Evolutionary conservation across 1,139 yeast species (phyloP).

Genomic region (Candida buenavistaensis): DNA sequence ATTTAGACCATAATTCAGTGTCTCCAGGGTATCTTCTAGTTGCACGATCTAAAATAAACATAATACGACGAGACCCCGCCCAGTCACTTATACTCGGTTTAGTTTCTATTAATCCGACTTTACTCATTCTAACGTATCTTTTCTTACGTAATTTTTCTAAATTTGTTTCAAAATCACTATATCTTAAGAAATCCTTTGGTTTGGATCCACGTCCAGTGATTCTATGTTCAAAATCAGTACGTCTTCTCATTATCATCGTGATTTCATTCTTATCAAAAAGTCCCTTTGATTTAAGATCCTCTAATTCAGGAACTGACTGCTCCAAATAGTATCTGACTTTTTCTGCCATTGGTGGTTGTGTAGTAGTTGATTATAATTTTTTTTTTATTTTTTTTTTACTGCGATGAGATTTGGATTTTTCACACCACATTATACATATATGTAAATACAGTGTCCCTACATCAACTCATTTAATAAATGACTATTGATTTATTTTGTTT

Average conservation of each 20-base stretch:
- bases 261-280: constrained; percentile 80
- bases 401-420: constrained; percentile 6
- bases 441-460: too few species aligned
- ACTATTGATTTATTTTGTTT: constrained; percentile 2
- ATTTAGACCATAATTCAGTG: constrained; percentile 73
- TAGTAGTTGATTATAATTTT: background rate
- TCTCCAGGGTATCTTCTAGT: constrained; percentile 79
- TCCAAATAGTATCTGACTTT: constrained; percentile 76
- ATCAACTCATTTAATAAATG: too few species aligned
- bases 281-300: constrained; percentile 80
- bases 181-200: constrained; percentile 74
- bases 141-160: constrained; percentile 77
- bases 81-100: constrained; percentile 76
- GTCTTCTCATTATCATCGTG: constrained; percentile 81
- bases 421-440: too few species aligned
- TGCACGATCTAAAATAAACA: constrained; percentile 84
- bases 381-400: constrained; percentile 1
- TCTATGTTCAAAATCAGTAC: constrained; percentile 95
- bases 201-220: constrained; percentile 81
- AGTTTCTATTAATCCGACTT: constrained; percentile 49
- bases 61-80: constrained; percentile 81
- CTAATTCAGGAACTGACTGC: constrained; percentile 88
- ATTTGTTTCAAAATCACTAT: constrained; percentile 78
- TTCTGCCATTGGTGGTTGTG: constrained; percentile 53
- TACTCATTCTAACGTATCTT: constrained; percentile 62